These are phyloP conservation scores for Leucogyrophana mollusca DNA, from an alignment of 768 basidiomycete species.

Conservation along the genomic window DNA sequence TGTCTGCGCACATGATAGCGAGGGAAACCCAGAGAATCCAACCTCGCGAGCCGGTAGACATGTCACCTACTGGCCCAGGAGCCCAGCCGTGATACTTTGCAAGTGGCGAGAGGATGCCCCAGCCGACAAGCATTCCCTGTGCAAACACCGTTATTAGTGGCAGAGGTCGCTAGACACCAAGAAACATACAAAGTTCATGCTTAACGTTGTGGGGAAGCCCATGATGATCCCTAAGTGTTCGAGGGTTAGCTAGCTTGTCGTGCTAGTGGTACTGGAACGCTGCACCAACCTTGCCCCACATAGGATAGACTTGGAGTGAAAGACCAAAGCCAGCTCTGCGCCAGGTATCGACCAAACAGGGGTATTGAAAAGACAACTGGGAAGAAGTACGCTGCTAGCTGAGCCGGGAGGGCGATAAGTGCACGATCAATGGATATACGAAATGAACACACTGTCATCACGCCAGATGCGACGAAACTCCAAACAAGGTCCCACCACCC, in stretches of 20 bases:
- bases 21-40: constrained; percentile 98
- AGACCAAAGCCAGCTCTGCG: constrained; percentile 88
- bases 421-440: background rate
- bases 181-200: constrained; percentile 81
- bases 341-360: constrained; percentile 79
- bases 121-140: constrained; percentile 95
- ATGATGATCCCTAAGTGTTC: constrained; percentile 79
- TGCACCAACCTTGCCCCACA: constrained; percentile 72
- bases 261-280: background rate
- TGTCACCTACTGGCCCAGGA: constrained; percentile 86
- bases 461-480: constrained; percentile 76
- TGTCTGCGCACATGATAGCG: constrained; percentile 95
- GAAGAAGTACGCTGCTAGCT: constrained; percentile 89
- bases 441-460: constrained; percentile 66
- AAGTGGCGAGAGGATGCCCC: constrained; percentile 90
- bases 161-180: constrained; percentile 2
- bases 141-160: background rate
- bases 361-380: constrained; percentile 88
- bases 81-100: constrained; percentile 87
- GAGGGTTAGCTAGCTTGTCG: constrained; percentile 4
- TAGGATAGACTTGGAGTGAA: constrained; percentile 92
- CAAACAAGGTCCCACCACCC: constrained; percentile 78
- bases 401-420: constrained; percentile 5
- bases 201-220: constrained; percentile 92
- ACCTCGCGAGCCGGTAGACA: constrained; percentile 84